These are phyloP conservation scores for Barnettozyma botsteinii DNA, from an alignment of 805 yeast species.

Conservation along the genomic window DNA sequence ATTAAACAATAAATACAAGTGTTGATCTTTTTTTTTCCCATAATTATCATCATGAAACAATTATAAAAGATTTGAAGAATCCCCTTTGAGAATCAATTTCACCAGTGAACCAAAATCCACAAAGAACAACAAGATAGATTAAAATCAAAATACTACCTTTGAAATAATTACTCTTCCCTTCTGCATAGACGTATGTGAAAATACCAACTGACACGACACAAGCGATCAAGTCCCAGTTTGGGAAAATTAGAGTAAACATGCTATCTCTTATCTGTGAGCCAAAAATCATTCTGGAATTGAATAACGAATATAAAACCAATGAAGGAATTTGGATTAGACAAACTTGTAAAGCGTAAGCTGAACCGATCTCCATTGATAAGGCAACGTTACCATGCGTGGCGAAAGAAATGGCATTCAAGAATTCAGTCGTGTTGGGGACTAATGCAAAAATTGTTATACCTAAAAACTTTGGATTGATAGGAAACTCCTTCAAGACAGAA, in stretches of 20 bases:
- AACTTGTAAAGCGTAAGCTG: constrained; percentile 95
- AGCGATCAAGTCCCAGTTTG: constrained; percentile 92
- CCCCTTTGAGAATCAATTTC: constrained; percentile 19
- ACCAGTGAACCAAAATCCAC: constrained; percentile 70
- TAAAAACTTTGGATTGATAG: constrained; percentile 85
- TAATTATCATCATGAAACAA: background rate
- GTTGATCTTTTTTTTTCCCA: too few species aligned
- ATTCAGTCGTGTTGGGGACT: constrained; percentile 96
- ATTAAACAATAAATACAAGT: background rate
- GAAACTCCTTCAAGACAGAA: constrained; percentile 66
- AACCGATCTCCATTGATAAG: constrained; percentile 94
- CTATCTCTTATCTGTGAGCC: constrained; percentile 30
- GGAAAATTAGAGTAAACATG: constrained; percentile 81
- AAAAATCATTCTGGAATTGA: constrained; percentile 34
- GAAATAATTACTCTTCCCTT: constrained; percentile 93
- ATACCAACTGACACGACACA: constrained; percentile 78
- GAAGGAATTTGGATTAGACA: constrained; percentile 91
- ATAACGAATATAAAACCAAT: constrained; percentile 70
- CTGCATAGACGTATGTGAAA: constrained; percentile 91
- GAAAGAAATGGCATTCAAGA: constrained; percentile 92
- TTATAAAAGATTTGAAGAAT: background rate
- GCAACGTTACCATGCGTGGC: constrained; percentile 96
- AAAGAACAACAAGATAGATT: constrained; percentile 64
- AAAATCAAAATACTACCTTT: constrained; percentile 87
- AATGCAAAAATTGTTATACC: constrained; percentile 94